Base-by-base conservation (phyloP, 768 basidiomycete species). In the Hygrophoropsis aurantiaca region DNA sequence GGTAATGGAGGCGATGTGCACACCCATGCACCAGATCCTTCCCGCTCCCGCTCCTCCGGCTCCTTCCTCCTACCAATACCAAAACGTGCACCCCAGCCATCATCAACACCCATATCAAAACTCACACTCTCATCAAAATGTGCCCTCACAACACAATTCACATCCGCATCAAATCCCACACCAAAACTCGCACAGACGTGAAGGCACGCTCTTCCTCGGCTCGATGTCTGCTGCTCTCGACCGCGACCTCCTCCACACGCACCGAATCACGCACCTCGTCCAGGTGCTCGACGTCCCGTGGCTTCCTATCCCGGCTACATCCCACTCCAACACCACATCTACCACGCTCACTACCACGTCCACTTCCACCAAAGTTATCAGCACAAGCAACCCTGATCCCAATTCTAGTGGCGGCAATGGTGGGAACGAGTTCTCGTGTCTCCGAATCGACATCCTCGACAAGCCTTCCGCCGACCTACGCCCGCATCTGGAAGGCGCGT, bases 1-100 rank as follows among this genome's bases (percentile, higher is more conserved):
- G 57, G 84, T 89, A 40, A 81, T 85, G 76, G 84, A 87, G 62
- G 83, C 87, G 6, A 87, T 90, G 82, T 88, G 86, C 70, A 90
- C 87, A 0, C 87, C 87, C 0, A 88, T 90, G 87, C 87, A 90
- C 67, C 76, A 78, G 53, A 79, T 90, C 58, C 71, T 87, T 11
- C 74, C 70, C 8, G 44, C n/a, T n/a, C n/a, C 77, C 25, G 66
- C 42, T n/a, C 52, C 64, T 41, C 56, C 59, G 6, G 39, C 43
- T 16, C 32, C 51, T 3, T 40, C 57, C 4, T 52, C 64, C 3
- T 58, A 50, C 11, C 33, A n/a, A n/a, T n/a, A n/a, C n/a, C n/a
- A n/a, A n/a, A n/a, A n/a, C n/a, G n/a, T n/a, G n/a, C n/a, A n/a
- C n/a, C n/a, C n/a, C n/a, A n/a, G n/a, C n/a, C n/a, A n/a, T 69